Evolutionary conservation across 1,284 basidiomycete species (phyloP).

Genomic region (Boletus sp.): DNA sequence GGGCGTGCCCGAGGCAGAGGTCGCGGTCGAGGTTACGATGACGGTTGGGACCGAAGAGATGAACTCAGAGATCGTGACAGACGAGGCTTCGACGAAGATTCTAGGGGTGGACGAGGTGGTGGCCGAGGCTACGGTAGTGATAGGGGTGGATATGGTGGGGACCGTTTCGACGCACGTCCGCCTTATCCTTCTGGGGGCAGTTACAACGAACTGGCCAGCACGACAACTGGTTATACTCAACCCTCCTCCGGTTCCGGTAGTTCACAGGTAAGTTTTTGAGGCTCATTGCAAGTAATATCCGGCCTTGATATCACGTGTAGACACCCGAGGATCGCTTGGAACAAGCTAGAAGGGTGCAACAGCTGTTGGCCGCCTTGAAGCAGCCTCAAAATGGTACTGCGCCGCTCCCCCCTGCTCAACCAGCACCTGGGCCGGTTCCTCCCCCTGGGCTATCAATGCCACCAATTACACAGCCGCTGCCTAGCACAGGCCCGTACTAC

Average conservation of each 20-base stretch:
- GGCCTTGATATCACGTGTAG: slow-evolving; percentile 17
- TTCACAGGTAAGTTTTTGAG: slow-evolving; percentile 23
- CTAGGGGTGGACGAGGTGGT: slow-evolving; percentile 36
- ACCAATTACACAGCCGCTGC: slow-evolving; percentile 36
- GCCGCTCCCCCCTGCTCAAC: slow-evolving; percentile 29
- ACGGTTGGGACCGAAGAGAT: slow-evolving; percentile 44
- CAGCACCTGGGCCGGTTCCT: slow-evolving; percentile 35
- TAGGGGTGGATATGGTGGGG: slow-evolving; percentile 35
- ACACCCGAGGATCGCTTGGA: slow-evolving; percentile 68
- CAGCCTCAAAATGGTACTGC: slow-evolving; percentile 48
- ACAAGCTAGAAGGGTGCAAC: slow-evolving; percentile 78
- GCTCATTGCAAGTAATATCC: not conserved
- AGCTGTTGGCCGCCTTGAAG: slow-evolving; percentile 74
- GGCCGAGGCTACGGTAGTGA: slow-evolving; percentile 35
- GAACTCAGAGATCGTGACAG: slow-evolving; percentile 48
- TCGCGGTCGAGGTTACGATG: slow-evolving; percentile 33
- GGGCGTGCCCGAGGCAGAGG: slow-evolving; percentile 42
- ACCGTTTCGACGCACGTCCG: slow-evolving; percentile 35
- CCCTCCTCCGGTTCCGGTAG: slow-evolving; percentile 16
- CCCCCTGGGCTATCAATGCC: slow-evolving; percentile 32
- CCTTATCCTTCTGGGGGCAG: slow-evolving; percentile 29
- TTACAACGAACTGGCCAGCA: slow-evolving; percentile 32
- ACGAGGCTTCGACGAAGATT: slow-evolving; percentile 44
- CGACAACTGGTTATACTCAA: slow-evolving; percentile 21
- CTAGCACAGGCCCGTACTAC: slow-evolving; percentile 39